These are phyloP conservation scores for Castanea sativa DNA, from an alignment of 306 rosid species.

Conservation along the genomic window DNA sequence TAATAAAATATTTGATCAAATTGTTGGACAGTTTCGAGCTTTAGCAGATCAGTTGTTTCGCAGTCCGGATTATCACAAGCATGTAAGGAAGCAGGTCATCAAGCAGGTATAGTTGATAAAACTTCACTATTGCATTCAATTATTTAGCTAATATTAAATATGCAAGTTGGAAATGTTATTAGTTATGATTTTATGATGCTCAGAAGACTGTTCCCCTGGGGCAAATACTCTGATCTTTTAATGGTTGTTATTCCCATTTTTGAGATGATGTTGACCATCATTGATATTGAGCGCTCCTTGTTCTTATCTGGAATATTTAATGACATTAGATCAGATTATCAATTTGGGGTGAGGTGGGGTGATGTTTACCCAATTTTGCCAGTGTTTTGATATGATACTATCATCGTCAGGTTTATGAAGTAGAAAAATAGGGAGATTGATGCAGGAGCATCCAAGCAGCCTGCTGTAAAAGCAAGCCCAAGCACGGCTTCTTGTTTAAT, in stretches of 20 bases:
- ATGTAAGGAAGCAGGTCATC: slow-evolving; percentile 83
- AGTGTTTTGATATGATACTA: not conserved
- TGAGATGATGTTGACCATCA: not conserved
- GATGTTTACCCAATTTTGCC: not conserved
- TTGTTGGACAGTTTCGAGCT: slow-evolving; percentile 84
- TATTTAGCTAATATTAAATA: slow-evolving; percentile 4
- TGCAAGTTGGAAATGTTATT: not conserved
- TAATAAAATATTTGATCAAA: slow-evolving; percentile 19
- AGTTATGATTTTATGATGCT: not conserved
- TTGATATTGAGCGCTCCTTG: not conserved
- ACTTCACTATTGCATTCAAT: slow-evolving; percentile 17
- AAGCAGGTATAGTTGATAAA: slow-evolving; percentile 66
- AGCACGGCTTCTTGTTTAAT: not conserved
- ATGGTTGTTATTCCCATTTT: not conserved
- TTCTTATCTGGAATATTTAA: not conserved
- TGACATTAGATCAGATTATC: not conserved
- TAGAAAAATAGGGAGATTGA: not conserved
- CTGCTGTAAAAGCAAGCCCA: not conserved
- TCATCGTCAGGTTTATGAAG: not conserved
- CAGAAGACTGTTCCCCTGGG: not conserved
- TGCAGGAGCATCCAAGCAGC: not conserved
- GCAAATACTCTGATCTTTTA: not conserved
- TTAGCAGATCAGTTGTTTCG: slow-evolving; percentile 91
- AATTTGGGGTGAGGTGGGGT: not conserved
- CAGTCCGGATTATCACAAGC: slow-evolving; percentile 84